phyloP scores from a whole-genome alignment of 1,284 basidiomycete species.

The Rhodofomes roseus region DNA sequence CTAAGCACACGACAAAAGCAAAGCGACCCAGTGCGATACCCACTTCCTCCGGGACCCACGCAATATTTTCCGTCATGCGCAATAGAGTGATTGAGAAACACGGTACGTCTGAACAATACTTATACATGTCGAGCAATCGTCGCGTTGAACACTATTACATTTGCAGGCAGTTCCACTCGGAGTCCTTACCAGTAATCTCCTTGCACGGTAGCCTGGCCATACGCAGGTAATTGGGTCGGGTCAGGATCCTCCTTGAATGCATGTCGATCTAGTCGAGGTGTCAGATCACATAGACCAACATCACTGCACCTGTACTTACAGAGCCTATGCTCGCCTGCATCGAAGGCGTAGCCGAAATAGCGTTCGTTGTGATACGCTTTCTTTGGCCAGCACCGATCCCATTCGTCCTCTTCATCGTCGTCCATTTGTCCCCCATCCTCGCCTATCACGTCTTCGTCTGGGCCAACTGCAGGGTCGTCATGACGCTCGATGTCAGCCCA shows the following conservation, averaged over 20 bases:
- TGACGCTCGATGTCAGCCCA: slow-evolving; percentile 10
- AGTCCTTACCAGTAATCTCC: too few relatives aligned
- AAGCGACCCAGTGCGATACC: too few relatives aligned
- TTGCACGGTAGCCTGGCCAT: not conserved
- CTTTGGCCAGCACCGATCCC: slow-evolving; percentile 29
- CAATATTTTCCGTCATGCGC: too few relatives aligned
- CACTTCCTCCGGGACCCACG: too few relatives aligned
- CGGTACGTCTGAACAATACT: too few relatives aligned
- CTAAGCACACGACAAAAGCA: too few relatives aligned
- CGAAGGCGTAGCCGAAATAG: slow-evolving; percentile 34
- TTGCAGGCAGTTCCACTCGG: too few relatives aligned
- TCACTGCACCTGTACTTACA: slow-evolving; percentile 17
- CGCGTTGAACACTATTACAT: too few relatives aligned
- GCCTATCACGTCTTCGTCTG: slow-evolving; percentile 12
- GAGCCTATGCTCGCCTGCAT: slow-evolving; percentile 31
- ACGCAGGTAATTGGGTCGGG: slow-evolving; percentile 1
- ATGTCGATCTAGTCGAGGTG: slow-evolving; percentile 5
- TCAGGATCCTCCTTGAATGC: slow-evolving; percentile 13
- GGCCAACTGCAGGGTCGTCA: not conserved
- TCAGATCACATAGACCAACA: not conserved
- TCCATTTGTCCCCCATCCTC: slow-evolving; percentile 2
- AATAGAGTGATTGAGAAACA: too few relatives aligned
- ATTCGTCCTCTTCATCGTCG: slow-evolving; percentile 13
- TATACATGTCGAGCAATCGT: too few relatives aligned
- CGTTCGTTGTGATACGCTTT: slow-evolving; percentile 31